phyloP scores from a whole-genome alignment of 164 flowering plant species.

The Platanus orientalis region DNA sequence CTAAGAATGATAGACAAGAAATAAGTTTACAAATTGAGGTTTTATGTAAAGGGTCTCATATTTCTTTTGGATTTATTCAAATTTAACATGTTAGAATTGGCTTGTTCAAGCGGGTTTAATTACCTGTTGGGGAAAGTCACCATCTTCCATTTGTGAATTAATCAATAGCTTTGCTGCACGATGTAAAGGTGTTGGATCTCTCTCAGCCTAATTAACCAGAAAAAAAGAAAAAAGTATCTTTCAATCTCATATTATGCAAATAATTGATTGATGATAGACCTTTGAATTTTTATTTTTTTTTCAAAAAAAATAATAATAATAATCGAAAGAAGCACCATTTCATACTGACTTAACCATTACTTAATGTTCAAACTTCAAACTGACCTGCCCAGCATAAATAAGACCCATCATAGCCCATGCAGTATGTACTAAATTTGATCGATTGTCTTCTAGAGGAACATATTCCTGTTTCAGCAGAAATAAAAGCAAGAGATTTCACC shows the following conservation, averaged over 20 bases:
- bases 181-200: constrained; percentile 45
- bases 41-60: no score
- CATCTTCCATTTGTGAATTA: constrained; percentile 43
- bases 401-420: constrained; percentile 69
- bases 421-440: constrained; percentile 47
- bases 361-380: neutral
- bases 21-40: neutral
- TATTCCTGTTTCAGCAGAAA: constrained; percentile 39
- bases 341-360: no score
- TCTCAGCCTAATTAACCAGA: constrained; percentile 27
- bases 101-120: neutral
- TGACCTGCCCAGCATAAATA: constrained; percentile 43
- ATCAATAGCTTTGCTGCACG: constrained; percentile 40
- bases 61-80: no score
- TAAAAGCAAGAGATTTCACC: neutral
- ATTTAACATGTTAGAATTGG: no score
- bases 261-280: neutral
- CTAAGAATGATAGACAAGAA: neutral
- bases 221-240: neutral
- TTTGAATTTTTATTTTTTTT: no score
- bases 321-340: no score
- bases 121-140: constrained; percentile 51
- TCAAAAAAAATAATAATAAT: no score
- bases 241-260: neutral
- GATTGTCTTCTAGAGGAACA: constrained; percentile 44